phyloP scores from a whole-genome alignment of 202 grass and related monocot species.

The Zoysia matrella region DNA sequence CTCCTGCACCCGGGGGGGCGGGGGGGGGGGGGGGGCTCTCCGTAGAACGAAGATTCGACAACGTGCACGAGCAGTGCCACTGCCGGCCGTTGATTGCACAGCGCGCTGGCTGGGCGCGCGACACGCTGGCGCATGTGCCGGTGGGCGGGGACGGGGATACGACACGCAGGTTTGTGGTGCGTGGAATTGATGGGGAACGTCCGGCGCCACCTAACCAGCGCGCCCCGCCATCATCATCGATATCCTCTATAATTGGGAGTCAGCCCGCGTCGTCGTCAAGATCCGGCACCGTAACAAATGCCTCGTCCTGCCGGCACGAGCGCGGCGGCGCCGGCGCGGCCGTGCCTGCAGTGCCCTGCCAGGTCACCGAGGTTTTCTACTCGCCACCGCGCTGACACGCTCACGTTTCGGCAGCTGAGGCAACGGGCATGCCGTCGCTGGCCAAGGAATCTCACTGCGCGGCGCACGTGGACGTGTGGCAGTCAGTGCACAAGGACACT shows the following conservation, averaged over 20 bases:
- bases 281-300: slow-evolving; percentile 12
- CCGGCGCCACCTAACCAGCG: not conserved
- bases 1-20: too few species aligned
- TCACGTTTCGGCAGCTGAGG: not conserved
- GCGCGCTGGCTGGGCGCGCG: too few species aligned
- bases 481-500: not conserved
- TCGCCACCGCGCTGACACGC: not conserved
- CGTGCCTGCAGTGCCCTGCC: too few species aligned
- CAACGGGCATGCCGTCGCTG: slow-evolving; percentile 4
- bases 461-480: slow-evolving; percentile 1
- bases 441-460: not conserved
- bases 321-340: not conserved
- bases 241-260: too few species aligned
- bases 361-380: not conserved
- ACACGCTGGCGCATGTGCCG: slow-evolving; percentile 6
- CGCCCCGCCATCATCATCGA: not conserved
- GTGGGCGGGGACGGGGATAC: slow-evolving; percentile 9
- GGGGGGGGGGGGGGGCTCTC: too few species aligned
- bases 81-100: too few species aligned
- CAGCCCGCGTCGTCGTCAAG: not conserved
- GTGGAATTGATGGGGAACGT: not conserved
- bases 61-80: not conserved
- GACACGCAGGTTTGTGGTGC: not conserved
- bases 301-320: slow-evolving; percentile 10
- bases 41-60: not conserved